Percentiles rank a stretch among this genome's conserved stretches.
Evolutionary conservation across 2,329 filamentous ascomycete species (phyloP).

Genomic region (Teratosphaeria gauchensis): DNA sequence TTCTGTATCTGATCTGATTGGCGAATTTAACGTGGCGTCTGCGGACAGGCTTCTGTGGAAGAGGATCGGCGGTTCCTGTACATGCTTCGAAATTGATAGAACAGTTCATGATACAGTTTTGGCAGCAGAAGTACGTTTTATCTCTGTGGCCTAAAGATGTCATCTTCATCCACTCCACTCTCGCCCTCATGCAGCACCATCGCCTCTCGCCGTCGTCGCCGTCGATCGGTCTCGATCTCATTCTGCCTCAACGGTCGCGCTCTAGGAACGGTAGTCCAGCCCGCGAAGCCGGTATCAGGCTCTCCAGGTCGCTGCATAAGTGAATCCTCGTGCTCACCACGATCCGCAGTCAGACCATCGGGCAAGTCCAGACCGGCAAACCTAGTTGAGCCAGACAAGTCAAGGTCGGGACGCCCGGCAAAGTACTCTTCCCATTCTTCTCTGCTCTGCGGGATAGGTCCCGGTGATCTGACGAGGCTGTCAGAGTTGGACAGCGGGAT

Average conservation of each 20-base stretch:
- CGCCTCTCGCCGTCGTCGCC: slow-evolving; percentile 65
- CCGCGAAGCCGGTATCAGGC: not conserved
- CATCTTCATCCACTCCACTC: slow-evolving; percentile 58
- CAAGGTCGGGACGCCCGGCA: not conserved
- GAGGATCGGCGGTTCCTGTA: not conserved
- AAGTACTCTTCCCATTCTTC: slow-evolving; percentile 1
- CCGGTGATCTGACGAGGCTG: not conserved
- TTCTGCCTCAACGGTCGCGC: not conserved
- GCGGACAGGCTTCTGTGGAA: too few relatives aligned
- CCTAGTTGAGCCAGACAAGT: not conserved
- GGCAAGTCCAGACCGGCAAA: too few relatives aligned
- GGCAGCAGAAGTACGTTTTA: not conserved
- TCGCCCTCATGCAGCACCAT: slow-evolving; percentile 88
- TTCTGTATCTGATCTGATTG: too few relatives aligned
- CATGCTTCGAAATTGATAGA: too few relatives aligned
- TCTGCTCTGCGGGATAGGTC: not conserved
- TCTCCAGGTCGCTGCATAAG: not conserved
- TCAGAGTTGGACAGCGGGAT: not conserved
- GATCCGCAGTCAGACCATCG: not conserved
- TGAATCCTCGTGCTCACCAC: not conserved
- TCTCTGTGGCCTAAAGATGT: slow-evolving; percentile 44
- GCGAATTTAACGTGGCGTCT: too few relatives aligned
- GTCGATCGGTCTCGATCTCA: slow-evolving; percentile 58
- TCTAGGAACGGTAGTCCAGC: not conserved
- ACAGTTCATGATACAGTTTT: not conserved